Percentiles rank a stretch among this genome's conserved stretches.
These are phyloP conservation scores for Fraxinus pennsylvanica DNA, from an alignment of 257 asterid genomes.

Conservation along the genomic window DNA sequence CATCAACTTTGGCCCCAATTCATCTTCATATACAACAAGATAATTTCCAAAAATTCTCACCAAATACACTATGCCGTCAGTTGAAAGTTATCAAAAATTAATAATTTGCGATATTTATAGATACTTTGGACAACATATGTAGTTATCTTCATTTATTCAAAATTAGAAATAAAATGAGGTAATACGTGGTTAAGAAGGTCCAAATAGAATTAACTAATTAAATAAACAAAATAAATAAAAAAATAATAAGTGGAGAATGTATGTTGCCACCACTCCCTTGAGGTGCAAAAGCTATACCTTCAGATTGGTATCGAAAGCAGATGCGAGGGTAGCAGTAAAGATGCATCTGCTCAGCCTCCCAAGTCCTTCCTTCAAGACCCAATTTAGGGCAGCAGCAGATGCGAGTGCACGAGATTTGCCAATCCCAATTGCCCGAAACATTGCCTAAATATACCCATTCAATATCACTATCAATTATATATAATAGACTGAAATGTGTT, in stretches of 20 bases:
- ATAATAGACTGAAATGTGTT: constrained; percentile 10
- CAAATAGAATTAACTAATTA: background rate
- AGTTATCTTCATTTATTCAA: background rate
- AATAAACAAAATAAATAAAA: background rate
- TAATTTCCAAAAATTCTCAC: background rate
- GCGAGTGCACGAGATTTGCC: constrained; percentile 90
- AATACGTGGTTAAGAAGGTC: background rate
- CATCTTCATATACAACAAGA: background rate
- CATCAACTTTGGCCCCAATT: constrained; percentile 4
- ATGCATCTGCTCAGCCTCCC: constrained; percentile 92
- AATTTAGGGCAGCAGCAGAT: constrained; percentile 96
- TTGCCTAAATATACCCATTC: constrained; percentile 55
- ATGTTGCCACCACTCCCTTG: background rate
- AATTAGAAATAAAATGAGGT: background rate
- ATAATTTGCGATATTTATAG: background rate
- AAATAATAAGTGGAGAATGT: background rate
- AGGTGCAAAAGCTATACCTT: constrained; percentile 50
- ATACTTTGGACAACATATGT: background rate
- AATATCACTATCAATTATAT: constrained; percentile 24
- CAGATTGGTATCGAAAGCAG: constrained; percentile 91
- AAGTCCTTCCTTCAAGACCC: constrained; percentile 98
- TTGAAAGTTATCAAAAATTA: no score
- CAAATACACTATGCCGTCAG: background rate
- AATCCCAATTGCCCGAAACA: constrained; percentile 98
- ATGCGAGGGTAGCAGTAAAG: constrained; percentile 91